Evolutionary conservation across 129 eudicot species (phyloP).

Genomic region (Oenanthe sinensis): DNA sequence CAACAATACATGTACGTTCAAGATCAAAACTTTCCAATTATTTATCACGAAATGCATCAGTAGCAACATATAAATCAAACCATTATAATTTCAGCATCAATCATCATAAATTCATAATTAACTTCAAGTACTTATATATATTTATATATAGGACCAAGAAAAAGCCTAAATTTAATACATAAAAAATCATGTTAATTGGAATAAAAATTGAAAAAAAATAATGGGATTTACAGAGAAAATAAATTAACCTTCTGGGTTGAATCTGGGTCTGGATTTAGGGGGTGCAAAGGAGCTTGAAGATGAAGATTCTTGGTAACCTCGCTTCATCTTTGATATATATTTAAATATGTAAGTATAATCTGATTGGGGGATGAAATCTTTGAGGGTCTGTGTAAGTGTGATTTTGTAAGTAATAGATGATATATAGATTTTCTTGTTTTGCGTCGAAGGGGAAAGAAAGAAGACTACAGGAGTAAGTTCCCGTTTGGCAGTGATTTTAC

Average conservation of each 20-base stretch:
- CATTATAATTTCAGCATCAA: neutral
- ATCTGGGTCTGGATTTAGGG: conserved; percentile 61
- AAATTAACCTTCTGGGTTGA: conserved; percentile 49
- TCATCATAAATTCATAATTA: neutral
- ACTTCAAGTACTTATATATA: neutral
- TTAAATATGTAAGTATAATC: neutral
- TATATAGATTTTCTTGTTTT: neutral
- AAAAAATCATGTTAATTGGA: neutral
- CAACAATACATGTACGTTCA: neutral
- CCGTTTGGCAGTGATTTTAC: no score
- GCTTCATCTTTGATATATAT: conserved; percentile 42
- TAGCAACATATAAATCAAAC: neutral
- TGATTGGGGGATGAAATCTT: neutral
- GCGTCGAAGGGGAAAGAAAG: neutral
- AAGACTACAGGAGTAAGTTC: no score
- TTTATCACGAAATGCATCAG: conserved; percentile 1
- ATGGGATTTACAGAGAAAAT: neutral
- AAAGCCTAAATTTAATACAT: neutral
- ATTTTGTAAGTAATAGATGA: neutral
- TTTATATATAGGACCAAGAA: neutral
- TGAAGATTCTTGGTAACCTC: conserved; percentile 60
- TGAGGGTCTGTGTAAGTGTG: neutral
- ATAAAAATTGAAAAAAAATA: neutral
- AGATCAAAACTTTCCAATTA: neutral
- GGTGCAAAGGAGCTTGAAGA: conserved; percentile 58